Conservation (phyloP, 352 stramenopile species). For the Pythium biforme region DNA sequence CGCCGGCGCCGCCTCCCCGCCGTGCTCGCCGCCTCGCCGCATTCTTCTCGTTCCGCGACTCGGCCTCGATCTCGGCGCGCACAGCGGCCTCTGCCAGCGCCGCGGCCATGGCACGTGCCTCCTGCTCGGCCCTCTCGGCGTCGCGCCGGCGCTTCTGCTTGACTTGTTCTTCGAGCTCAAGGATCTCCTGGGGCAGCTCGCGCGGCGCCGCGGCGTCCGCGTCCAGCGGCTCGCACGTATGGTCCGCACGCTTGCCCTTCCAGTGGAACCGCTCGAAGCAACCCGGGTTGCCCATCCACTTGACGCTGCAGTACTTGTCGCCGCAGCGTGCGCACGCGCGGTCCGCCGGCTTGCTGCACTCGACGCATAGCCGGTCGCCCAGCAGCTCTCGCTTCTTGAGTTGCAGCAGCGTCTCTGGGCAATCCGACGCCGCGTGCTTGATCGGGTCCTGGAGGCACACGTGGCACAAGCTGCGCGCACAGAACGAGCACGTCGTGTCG, state of each 20-base stretch:
- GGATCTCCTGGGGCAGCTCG: slow-evolving; percentile 36
- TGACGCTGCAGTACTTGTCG: slow-evolving; percentile 81
- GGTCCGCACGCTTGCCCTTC: slow-evolving; percentile 64
- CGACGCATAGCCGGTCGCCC: slow-evolving; percentile 62
- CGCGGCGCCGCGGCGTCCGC: not conserved
- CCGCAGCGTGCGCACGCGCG: slow-evolving; percentile 59
- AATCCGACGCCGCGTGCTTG: slow-evolving; percentile 44
- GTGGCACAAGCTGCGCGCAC: slow-evolving; percentile 47
- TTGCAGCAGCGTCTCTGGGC: slow-evolving; percentile 61
- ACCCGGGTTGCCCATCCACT: slow-evolving; percentile 80
- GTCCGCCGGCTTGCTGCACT: slow-evolving; percentile 74
- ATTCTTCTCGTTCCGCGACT: not conserved
- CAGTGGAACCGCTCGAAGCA: slow-evolving; percentile 83
- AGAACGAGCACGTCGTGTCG: slow-evolving; percentile 58
- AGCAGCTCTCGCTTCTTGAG: slow-evolving; percentile 49
- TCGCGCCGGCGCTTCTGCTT: slow-evolving; percentile 52
- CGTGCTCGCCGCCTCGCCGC: slow-evolving; percentile 13
- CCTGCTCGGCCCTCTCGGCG: slow-evolving; percentile 48
- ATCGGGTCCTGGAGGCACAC: slow-evolving; percentile 44
- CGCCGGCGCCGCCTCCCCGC: slow-evolving; percentile 18
- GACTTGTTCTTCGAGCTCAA: slow-evolving; percentile 56
- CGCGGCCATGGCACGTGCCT: slow-evolving; percentile 47
- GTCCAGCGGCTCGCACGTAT: slow-evolving; percentile 40
- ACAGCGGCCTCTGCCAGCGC: slow-evolving; percentile 27
- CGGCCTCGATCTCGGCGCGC: not conserved